Evolutionary conservation across 2,329 filamentous ascomycete genomes (phyloP).

Genomic region (Epichloe baconii): DNA sequence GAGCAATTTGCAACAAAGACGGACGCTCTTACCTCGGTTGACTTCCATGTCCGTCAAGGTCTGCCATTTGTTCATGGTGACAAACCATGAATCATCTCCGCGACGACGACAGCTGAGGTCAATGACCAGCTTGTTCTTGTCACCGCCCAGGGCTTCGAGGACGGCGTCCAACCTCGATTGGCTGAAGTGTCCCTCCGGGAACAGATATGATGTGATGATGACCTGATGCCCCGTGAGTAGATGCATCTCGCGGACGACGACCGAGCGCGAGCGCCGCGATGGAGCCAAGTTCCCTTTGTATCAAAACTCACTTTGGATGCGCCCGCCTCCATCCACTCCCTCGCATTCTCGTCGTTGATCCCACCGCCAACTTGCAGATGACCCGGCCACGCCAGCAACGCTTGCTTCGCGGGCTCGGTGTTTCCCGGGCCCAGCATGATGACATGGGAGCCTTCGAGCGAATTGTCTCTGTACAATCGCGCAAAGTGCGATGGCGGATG

Average conservation of each 20-base stretch:
- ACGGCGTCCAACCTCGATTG: slow-evolving; percentile 63
- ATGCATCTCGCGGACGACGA: not conserved
- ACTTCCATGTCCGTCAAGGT: slow-evolving; percentile 95
- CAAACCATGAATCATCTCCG: slow-evolving; percentile 65
- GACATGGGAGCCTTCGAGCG: slow-evolving; percentile 71
- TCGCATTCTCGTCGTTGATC: slow-evolving; percentile 74
- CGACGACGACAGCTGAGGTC: slow-evolving; percentile 82
- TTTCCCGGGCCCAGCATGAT: slow-evolving; percentile 94
- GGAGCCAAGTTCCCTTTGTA: not conserved
- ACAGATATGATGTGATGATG: slow-evolving; percentile 92
- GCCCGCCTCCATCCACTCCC: slow-evolving; percentile 72
- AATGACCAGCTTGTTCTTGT: slow-evolving; percentile 76
- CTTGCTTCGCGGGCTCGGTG: slow-evolving; percentile 63
- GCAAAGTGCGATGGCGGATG: slow-evolving; percentile 75
- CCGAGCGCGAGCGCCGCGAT: not conserved
- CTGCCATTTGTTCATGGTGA: slow-evolving; percentile 99
- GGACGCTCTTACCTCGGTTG: slow-evolving; percentile 50
- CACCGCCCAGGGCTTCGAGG: slow-evolving; percentile 56
- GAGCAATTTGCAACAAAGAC: not conserved
- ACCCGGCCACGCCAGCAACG: slow-evolving; percentile 64
- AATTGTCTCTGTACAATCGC: slow-evolving; percentile 62
- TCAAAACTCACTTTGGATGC: slow-evolving; percentile 62
- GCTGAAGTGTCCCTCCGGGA: slow-evolving; percentile 73
- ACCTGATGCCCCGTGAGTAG: slow-evolving; percentile 43
- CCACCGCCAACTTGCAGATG: slow-evolving; percentile 89